Conservation (phyloP, 2,329 filamentous ascomycete genomes). For the Penicillium frequentans region DNA sequence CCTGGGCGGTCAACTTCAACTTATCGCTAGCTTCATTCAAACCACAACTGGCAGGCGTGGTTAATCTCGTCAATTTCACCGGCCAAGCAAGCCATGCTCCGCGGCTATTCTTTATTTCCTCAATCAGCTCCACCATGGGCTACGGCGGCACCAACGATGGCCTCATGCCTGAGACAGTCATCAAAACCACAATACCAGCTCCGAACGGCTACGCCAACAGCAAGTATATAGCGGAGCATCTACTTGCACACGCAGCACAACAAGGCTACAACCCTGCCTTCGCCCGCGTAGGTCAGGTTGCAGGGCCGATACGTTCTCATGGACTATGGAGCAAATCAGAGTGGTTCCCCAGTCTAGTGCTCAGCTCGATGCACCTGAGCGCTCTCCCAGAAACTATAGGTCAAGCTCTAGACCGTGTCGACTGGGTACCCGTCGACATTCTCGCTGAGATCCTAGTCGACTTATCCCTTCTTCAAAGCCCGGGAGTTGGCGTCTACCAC, state of each 20-base stretch:
- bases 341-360: conserved; percentile 44
- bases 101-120: conserved; percentile 29
- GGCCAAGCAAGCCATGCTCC: conserved; percentile 11
- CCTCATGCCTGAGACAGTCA: conserved; percentile 20
- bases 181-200: conserved; percentile 28
- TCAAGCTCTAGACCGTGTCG: conserved; percentile 38
- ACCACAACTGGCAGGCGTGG: conserved; percentile 13
- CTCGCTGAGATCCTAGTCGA: conserved; percentile 36
- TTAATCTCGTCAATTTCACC: conserved; percentile 28
- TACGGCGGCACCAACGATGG: conserved; percentile 8
- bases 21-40: conserved; percentile 13
- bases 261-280: conserved; percentile 18
- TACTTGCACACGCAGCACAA: conserved; percentile 38
- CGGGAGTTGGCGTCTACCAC: conserved; percentile 14
- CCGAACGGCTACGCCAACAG: conserved; percentile 37
- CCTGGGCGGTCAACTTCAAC: conserved; percentile 36
- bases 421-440: conserved; percentile 47
- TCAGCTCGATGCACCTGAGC: conserved; percentile 52
- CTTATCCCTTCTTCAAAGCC: background rate
- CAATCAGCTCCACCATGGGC: conserved; percentile 27
- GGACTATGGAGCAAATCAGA: conserved; percentile 59
- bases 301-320: conserved; percentile 28
- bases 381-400: conserved; percentile 51
- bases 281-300: conserved; percentile 37
- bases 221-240: conserved; percentile 45